These are phyloP conservation scores for Huntiella moniliformis DNA, from an alignment of 2,329 filamentous ascomycete species.

Conservation along the genomic window DNA sequence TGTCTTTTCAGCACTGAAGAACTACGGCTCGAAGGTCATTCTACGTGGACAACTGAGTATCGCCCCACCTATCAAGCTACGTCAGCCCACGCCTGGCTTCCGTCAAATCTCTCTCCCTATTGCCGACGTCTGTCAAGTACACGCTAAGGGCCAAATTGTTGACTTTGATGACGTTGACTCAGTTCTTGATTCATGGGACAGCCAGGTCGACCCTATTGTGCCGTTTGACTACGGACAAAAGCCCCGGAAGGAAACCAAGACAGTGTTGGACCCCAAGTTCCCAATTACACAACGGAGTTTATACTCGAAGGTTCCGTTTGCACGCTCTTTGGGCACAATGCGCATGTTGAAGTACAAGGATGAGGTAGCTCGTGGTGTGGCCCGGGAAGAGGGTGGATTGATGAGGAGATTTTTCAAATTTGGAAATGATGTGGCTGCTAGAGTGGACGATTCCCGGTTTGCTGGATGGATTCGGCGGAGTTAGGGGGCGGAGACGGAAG, in stretches of 20 bases:
- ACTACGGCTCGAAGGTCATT: background rate
- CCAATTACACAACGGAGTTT: constrained; percentile 31
- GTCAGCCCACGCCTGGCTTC: background rate
- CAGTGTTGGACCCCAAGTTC: constrained; percentile 22
- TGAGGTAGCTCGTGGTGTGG: constrained; percentile 16
- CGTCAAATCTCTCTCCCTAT: background rate
- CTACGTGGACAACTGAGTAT: constrained; percentile 3
- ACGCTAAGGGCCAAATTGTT: constrained; percentile 26
- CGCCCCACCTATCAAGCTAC: constrained; percentile 5
- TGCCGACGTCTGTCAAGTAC: constrained; percentile 17
- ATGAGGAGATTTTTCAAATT: no score
- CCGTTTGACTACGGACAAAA: constrained; percentile 15
- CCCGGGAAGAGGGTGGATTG: no score
- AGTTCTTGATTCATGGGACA: constrained; percentile 11
- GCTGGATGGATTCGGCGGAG: no score
- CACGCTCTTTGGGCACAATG: constrained; percentile 41
- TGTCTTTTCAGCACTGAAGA: no score
- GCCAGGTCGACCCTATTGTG: constrained; percentile 7
- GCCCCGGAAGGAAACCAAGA: constrained; percentile 14
- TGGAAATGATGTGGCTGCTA: no score
- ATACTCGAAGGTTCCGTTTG: constrained; percentile 28
- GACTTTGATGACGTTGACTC: constrained; percentile 19
- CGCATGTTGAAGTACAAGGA: constrained; percentile 37
- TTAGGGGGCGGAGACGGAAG: no score
- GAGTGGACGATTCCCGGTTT: no score